Evolutionary conservation across 2,329 filamentous ascomycete species (phyloP).

Genomic region (Calonectria crousiana): DNA sequence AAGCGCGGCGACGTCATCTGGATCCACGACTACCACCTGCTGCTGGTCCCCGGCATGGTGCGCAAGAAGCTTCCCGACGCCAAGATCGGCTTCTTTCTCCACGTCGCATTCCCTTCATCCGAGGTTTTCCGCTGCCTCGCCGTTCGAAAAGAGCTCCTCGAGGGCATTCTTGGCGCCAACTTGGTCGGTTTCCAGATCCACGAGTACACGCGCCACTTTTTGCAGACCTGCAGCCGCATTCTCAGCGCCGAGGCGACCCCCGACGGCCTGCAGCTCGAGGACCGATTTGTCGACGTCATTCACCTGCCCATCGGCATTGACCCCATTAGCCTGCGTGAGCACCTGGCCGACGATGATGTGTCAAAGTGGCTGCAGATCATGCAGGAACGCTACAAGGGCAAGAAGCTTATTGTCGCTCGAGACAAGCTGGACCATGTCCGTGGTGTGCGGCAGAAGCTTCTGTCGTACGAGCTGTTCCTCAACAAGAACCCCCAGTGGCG

Average conservation of each 20-base stretch:
- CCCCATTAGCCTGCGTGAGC: constrained; percentile 77
- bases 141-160: constrained; percentile 85
- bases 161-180: constrained; percentile 94
- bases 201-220: constrained; percentile 93
- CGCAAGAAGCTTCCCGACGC: constrained; percentile 91
- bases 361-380: constrained; percentile 83
- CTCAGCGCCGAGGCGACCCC: constrained; percentile 90
- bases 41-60: constrained; percentile 90
- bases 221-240: constrained; percentile 94
- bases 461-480: constrained; percentile 92
- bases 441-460: constrained; percentile 91
- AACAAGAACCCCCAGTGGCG: constrained; percentile 94
- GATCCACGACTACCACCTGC: constrained; percentile 95
- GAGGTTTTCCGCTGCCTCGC: constrained; percentile 95
- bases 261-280: constrained; percentile 89
- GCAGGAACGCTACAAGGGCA: constrained; percentile 85
- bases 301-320: constrained; percentile 93
- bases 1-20: constrained; percentile 94
- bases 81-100: constrained; percentile 95
- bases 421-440: constrained; percentile 95
- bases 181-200: constrained; percentile 93
- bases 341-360: constrained; percentile 80
- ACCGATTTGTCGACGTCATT: constrained; percentile 91
- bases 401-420: constrained; percentile 90
- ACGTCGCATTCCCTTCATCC: constrained; percentile 95